Evolutionary conservation across 2,329 filamentous ascomycete species (phyloP), one percentile per base, ranked within the genome.

Genomic region (Penicillium brevicompactum): DNA sequence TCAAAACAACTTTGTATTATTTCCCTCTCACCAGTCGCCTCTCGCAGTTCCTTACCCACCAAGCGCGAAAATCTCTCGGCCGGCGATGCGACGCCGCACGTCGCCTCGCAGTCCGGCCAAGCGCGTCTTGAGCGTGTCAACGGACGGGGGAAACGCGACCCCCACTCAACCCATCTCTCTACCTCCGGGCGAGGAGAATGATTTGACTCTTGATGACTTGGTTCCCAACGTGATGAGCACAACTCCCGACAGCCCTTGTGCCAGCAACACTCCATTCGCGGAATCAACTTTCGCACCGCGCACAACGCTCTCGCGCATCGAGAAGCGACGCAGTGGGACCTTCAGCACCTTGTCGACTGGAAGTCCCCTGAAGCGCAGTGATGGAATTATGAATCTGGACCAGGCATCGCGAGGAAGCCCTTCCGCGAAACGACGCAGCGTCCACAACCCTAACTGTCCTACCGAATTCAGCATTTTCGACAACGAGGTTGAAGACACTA

Each of bases 301-400:
- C 45, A 66, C 73, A 8, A 72, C 70, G 2, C 68, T 76, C 57
- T 75, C 78, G 43, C 75, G 75, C 49, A 74, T 79, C 43, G 82
- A 82, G 58, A 82, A 80, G 70, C 77, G 71, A 63, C 72, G 77
- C 14, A 79, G 76, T 61, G 75, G 74, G 21, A 77, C 69, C 46
- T 75, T 80, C 67, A 75, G 76, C 62, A 75, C 80, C 45, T 76
- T 80, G 46, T 79, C 84, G 16, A 79, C 83, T 18, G 87, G 88
- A 5, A 96, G 93, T 70, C 92, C 93, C 5, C 78, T 97, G 64
- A 97, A 97, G 81, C 87, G 94, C 65, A 93, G 89, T 69, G 93
- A 97, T 77, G 88, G 90, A 42, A 88, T 88, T 49, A 93, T 96
- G 89, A 91, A 91, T 67, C 78, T 95, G 46, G 92, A 96, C 67